phyloP scores from a whole-genome alignment of 495 filamentous ascomycete genomes.

The Penicillium manginii region DNA sequence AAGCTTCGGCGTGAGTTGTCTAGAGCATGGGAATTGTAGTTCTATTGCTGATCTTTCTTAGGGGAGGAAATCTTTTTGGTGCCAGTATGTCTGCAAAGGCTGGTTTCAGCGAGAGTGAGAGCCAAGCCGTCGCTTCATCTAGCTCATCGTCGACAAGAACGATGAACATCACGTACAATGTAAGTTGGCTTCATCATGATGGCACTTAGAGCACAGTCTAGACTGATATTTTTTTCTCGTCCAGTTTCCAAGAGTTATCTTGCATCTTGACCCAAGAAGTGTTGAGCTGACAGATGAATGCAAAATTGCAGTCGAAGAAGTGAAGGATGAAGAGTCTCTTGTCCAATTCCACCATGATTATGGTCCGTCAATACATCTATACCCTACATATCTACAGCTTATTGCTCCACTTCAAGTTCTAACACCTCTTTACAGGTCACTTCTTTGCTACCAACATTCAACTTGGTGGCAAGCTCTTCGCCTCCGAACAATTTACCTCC shows the following conservation, averaged over 20 bases:
- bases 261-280: slow-evolving; percentile 1
- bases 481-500: background rate
- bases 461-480: slow-evolving; percentile 9
- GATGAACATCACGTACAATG: slow-evolving; percentile 14
- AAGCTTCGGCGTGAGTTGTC: slow-evolving; percentile 1
- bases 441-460: slow-evolving; percentile 9
- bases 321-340: background rate
- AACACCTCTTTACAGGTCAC: background rate
- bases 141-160: background rate
- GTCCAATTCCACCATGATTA: slow-evolving; percentile 1
- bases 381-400: no score
- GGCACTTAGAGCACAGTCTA: background rate
- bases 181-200: background rate
- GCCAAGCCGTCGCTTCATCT: background rate
- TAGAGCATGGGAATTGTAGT: background rate
- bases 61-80: background rate
- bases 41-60: no score
- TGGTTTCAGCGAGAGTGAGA: slow-evolving; percentile 2
- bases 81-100: slow-evolving; percentile 1
- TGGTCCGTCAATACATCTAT: background rate
- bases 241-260: slow-evolving; percentile 4
- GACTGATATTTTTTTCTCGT: background rate
- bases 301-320: background rate
- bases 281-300: slow-evolving; percentile 2
- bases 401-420: no score